These are phyloP conservation scores for Buddleja alternifolia DNA, from an alignment of 257 asterid genomes.

Conservation along the genomic window DNA sequence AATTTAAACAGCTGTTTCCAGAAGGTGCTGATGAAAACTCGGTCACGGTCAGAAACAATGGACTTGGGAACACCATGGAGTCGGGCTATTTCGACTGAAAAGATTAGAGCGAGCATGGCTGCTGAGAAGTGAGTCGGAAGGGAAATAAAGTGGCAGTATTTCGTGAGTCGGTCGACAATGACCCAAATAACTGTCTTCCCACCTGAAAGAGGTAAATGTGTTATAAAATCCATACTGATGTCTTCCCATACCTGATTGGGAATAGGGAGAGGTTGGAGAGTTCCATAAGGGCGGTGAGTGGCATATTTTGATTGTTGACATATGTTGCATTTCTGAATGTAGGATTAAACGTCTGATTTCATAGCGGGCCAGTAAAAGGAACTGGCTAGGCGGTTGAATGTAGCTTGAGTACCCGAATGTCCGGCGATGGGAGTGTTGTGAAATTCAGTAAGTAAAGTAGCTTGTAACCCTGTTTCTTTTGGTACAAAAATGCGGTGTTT, in stretches of 20 bases:
- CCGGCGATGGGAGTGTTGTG: background rate
- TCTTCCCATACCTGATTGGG: too few species aligned
- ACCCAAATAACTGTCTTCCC: background rate
- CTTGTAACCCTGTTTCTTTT: background rate
- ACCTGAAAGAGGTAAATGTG: too few species aligned
- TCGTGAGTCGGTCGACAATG: too few species aligned
- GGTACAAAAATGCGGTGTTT: background rate
- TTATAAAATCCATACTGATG: too few species aligned
- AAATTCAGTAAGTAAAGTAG: background rate
- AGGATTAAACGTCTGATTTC: background rate
- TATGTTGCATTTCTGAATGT: too few species aligned
- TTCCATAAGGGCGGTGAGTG: background rate
- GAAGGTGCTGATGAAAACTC: background rate
- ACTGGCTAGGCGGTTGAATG: background rate
- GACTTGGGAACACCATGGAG: too few species aligned
- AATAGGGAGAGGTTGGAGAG: background rate
- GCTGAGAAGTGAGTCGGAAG: background rate
- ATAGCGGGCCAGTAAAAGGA: too few species aligned
- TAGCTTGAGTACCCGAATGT: background rate
- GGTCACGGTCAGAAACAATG: background rate
- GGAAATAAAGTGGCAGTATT: background rate
- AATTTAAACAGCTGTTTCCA: background rate
- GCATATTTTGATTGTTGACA: background rate
- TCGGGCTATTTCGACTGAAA: too few species aligned
- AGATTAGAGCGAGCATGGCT: background rate